A percentile compares a stretch with the other conserved stretches of the same genome.
These are phyloP conservation scores for Talaromyces islandicus DNA, from an alignment of 2,329 filamentous ascomycete species.

Conservation along the genomic window DNA sequence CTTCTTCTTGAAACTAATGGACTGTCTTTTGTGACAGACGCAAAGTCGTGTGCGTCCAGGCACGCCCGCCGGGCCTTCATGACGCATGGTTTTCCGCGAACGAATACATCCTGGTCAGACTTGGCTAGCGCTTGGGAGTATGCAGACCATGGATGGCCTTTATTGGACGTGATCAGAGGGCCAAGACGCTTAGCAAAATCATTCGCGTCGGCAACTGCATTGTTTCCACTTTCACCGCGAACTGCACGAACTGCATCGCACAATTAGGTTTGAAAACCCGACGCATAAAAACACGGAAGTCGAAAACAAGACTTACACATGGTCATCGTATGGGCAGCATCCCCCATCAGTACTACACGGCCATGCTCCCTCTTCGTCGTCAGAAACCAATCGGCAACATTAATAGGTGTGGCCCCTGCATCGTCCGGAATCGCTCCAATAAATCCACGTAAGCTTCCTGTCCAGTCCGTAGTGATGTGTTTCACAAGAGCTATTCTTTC, in stretches of 20 bases:
- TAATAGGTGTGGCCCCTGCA: conserved; percentile 41
- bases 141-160: conserved; percentile 8
- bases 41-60: conserved; percentile 50
- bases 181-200: conserved; percentile 36
- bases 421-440: conserved; percentile 36
- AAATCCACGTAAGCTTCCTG: conserved; percentile 44
- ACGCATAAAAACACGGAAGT: background rate
- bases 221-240: conserved; percentile 54
- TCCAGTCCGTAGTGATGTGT: conserved; percentile 41
- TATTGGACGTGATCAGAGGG: conserved; percentile 7
- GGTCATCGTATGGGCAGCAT: conserved; percentile 54
- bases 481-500: conserved; percentile 41
- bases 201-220: conserved; percentile 48
- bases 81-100: conserved; percentile 42
- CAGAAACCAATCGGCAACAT: conserved; percentile 46
- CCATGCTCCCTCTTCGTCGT: conserved; percentile 29
- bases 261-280: background rate
- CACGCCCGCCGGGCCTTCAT: conserved; percentile 49
- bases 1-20: conserved; percentile 29
- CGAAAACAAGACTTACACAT: conserved; percentile 50
- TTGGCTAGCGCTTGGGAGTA: conserved; percentile 13
- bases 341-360: conserved; percentile 46
- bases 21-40: conserved; percentile 33
- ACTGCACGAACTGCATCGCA: conserved; percentile 41
- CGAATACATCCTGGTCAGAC: conserved; percentile 43